Evolutionary conservation across 768 basidiomycete species (phyloP), one percentile per base, ranked within the genome.

Genomic region (Termitomyces sp.): DNA sequence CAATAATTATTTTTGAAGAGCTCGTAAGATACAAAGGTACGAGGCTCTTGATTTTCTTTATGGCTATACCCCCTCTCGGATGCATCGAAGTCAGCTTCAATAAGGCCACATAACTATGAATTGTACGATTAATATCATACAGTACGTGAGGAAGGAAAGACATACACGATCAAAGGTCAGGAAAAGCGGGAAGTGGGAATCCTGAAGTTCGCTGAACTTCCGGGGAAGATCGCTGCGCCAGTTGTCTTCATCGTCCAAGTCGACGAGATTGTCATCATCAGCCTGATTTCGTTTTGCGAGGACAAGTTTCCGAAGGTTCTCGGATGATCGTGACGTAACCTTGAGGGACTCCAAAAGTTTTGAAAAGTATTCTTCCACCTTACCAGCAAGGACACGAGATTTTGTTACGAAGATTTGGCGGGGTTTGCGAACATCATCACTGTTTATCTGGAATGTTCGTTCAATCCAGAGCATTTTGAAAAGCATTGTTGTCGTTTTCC

Each of bases 401-500:
- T 87, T 83, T 0, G 88, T 89, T 2, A 90, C 79, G 57, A 90
- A 90, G 12, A 90, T 65, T 60, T 90, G 88, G 12, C 85, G 76
- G 3, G 84, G 82, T 61, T 77, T 81, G 0, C 69, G 63, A 38
- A 72, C 65, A 2, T 66, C 57, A 17, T 65, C 69, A 10, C 65
- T 66, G 22, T 70, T 66, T 24, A 72, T 56, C 38, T 77, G 66
- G 68, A 77, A 84, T 2, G 79, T 73, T n/a, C 77, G 70, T 59
- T 89, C 83, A 7, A 87, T 80, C 1, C 79, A 77, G 2, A 88
- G 72, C 78, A 90, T 88, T 65, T 87, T 88, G 71, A 84, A 86
- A 1, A 90, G 70, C 77, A 90, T 87, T 0, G 86, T 84, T 0
- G 88, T 89, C 0, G 85, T 89, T 75, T 88, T 88, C 0, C 87